phyloP scores from a whole-genome alignment of 23 red algal species.

The Pyropia yezoensis region DNA sequence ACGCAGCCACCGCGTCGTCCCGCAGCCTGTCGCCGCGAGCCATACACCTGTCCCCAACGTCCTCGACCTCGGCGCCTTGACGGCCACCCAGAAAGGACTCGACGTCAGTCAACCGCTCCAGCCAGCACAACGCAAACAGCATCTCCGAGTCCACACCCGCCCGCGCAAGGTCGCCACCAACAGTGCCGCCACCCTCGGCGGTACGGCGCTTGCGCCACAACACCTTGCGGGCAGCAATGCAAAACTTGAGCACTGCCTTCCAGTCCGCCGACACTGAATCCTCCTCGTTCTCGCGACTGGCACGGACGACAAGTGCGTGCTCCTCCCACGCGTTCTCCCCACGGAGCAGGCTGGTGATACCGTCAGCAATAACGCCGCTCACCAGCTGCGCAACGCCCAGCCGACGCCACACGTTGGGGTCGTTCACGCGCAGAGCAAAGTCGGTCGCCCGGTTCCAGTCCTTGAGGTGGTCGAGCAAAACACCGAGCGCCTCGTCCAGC shows the following conservation, averaged over 20 bases:
- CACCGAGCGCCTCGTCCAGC: slow-evolving; percentile 74
- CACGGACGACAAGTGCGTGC: slow-evolving; percentile 49
- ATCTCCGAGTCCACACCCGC: slow-evolving; percentile 81
- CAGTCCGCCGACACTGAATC: no score
- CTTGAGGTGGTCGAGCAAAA: slow-evolving; percentile 83
- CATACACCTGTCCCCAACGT: slow-evolving; percentile 89
- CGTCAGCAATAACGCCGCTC: slow-evolving; percentile 51
- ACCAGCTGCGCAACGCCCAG: slow-evolving; percentile 75
- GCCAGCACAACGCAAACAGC: slow-evolving; percentile 59
- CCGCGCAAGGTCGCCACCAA: not conserved
- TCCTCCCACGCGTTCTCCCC: slow-evolving; percentile 65
- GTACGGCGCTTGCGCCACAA: no score
- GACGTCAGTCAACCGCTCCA: slow-evolving; percentile 65
- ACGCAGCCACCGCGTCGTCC: no score
- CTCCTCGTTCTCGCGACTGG: slow-evolving; percentile 16
- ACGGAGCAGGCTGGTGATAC: slow-evolving; percentile 59
- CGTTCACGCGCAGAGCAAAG: slow-evolving; percentile 73
- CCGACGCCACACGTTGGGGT: slow-evolving; percentile 72
- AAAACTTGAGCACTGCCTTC: no score
- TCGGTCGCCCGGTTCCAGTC: slow-evolving; percentile 84
- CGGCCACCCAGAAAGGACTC: slow-evolving; percentile 77
- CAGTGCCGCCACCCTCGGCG: no score
- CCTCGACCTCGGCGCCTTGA: slow-evolving; percentile 79
- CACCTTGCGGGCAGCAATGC: no score
- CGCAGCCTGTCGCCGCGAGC: slow-evolving; percentile 11